Percentiles rank a stretch among this genome's conserved stretches.
phyloP scores from a whole-genome alignment of 1,284 basidiomycete species.

The Pholiota adiposa region DNA sequence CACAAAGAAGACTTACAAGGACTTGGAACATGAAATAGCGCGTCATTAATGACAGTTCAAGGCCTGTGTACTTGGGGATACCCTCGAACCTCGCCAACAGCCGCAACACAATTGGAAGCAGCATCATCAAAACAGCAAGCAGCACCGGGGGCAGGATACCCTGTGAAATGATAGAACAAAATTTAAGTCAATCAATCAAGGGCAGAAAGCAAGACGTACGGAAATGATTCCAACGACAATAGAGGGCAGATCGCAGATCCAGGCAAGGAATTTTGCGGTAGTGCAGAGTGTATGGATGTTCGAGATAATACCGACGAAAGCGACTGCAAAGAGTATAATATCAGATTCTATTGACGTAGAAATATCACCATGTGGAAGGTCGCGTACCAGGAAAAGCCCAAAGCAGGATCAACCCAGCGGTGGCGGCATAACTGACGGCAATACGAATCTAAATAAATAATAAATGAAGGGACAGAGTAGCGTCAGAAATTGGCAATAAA shows the following conservation, averaged over 20 bases:
- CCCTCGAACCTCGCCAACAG: constrained; percentile 82
- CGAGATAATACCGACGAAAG: constrained; percentile 86
- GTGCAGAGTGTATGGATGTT: constrained; percentile 80
- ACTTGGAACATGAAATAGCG: constrained; percentile 94
- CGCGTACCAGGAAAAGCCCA: constrained; percentile 73
- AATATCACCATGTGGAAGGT: neutral
- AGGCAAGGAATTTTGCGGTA: constrained; percentile 74
- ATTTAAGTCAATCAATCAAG: neutral
- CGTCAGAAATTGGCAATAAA: neutral
- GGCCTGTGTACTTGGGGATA: constrained; percentile 77
- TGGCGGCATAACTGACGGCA: constrained; percentile 63
- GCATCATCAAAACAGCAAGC: constrained; percentile 89
- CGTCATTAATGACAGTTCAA: constrained; percentile 91
- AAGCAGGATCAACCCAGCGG: constrained; percentile 68
- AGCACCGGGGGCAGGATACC: constrained; percentile 88
- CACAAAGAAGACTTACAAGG: constrained; percentile 56
- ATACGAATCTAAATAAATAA: constrained; percentile 50
- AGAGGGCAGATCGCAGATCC: constrained; percentile 76
- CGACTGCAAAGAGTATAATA: constrained; percentile 45
- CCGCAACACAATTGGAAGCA: constrained; percentile 87
- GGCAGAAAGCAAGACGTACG: constrained; percentile 23
- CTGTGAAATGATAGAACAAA: constrained; percentile 38
- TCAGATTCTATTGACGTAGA: neutral
- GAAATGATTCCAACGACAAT: constrained; percentile 82
- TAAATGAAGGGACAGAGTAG: too few relatives aligned